These are phyloP conservation scores for Phyllosticta citribraziliensis DNA, from an alignment of 2,329 filamentous ascomycete genomes.

Conservation along the genomic window DNA sequence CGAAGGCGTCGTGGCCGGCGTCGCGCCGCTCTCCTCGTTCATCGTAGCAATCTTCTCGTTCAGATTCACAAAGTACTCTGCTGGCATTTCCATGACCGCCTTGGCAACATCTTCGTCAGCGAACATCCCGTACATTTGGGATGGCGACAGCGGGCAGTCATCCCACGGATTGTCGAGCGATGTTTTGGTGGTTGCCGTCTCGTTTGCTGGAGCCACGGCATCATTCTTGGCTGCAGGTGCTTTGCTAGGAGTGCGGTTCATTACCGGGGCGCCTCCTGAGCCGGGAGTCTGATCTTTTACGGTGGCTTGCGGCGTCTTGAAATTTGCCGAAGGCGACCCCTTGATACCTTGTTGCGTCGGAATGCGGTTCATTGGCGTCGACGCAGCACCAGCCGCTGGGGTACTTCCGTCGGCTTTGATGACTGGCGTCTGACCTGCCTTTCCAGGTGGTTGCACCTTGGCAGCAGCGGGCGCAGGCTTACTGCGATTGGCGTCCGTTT, in stretches of 20 bases:
- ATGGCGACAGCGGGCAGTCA: slow-evolving; percentile 6
- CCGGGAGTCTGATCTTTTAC: slow-evolving; percentile 26
- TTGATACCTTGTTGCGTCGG: slow-evolving; percentile 29
- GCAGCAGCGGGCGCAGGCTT: slow-evolving; percentile 15
- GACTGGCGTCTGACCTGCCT: slow-evolving; percentile 25
- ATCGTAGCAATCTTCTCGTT: slow-evolving; percentile 2
- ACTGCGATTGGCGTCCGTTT: slow-evolving; percentile 16
- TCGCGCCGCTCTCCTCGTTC: slow-evolving; percentile 9
- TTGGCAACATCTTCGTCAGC: slow-evolving; percentile 7
- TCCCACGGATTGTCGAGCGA: slow-evolving; percentile 1
- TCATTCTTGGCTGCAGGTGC: not conserved
- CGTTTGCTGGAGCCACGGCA: not conserved
- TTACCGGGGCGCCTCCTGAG: slow-evolving; percentile 11
- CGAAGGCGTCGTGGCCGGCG: slow-evolving; percentile 17
- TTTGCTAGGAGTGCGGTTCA: slow-evolving; percentile 10
- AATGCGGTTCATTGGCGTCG: slow-evolving; percentile 29
- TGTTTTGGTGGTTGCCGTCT: not conserved
- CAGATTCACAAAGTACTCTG: slow-evolving; percentile 9
- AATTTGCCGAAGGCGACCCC: slow-evolving; percentile 26
- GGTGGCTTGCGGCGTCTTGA: slow-evolving; percentile 28
- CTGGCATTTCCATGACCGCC: slow-evolving; percentile 1
- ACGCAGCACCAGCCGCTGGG: slow-evolving; percentile 21
- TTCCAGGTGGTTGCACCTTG: slow-evolving; percentile 20
- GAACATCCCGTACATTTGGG: slow-evolving; percentile 3
- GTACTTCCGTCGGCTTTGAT: slow-evolving; percentile 25